Percentiles rank a stretch among this genome's conserved stretches.
Evolutionary conservation across 2,329 filamentous ascomycete genomes (phyloP).

Genomic region (Paecilomyces sp.): DNA sequence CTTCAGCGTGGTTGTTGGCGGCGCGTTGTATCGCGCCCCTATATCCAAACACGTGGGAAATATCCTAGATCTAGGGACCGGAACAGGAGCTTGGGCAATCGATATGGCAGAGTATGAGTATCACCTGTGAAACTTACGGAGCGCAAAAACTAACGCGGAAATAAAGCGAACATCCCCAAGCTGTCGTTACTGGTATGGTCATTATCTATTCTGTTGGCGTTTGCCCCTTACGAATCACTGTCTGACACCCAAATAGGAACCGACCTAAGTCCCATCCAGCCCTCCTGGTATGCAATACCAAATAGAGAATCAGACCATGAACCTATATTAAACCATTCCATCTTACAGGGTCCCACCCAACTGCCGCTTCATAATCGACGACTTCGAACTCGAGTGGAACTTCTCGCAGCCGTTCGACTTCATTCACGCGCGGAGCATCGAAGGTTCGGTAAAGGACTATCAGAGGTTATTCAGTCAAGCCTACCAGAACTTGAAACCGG

Average conservation of each 20-base stretch:
- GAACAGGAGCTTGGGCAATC: slow-evolving; percentile 33
- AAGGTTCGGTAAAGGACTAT: slow-evolving; percentile 16
- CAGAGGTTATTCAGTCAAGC: slow-evolving; percentile 11
- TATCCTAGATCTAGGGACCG: slow-evolving; percentile 31
- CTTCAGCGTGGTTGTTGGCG: slow-evolving; percentile 11
- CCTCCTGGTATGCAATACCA: slow-evolving; percentile 8
- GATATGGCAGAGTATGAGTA: slow-evolving; percentile 26
- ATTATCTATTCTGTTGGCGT: not conserved
- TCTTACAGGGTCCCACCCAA: slow-evolving; percentile 18
- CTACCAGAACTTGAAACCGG: slow-evolving; percentile 11
- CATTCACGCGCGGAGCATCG: slow-evolving; percentile 18
- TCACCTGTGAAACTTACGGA: not conserved
- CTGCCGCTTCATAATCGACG: slow-evolving; percentile 17
- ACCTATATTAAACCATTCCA: not conserved
- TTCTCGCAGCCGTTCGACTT: slow-evolving; percentile 16
- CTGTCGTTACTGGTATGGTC: slow-evolving; percentile 19
- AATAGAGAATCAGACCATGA: not conserved
- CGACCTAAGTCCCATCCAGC: slow-evolving; percentile 28
- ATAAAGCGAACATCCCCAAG: slow-evolving; percentile 18
- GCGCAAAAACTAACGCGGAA: not conserved
- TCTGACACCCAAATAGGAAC: slow-evolving; percentile 4
- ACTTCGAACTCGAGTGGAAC: slow-evolving; percentile 15
- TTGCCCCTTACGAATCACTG: not conserved
- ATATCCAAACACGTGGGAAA: slow-evolving; percentile 10
- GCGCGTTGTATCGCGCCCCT: slow-evolving; percentile 9